Conservation (phyloP, 768 basidiomycete species). For the Boletus barrowsii region DNA sequence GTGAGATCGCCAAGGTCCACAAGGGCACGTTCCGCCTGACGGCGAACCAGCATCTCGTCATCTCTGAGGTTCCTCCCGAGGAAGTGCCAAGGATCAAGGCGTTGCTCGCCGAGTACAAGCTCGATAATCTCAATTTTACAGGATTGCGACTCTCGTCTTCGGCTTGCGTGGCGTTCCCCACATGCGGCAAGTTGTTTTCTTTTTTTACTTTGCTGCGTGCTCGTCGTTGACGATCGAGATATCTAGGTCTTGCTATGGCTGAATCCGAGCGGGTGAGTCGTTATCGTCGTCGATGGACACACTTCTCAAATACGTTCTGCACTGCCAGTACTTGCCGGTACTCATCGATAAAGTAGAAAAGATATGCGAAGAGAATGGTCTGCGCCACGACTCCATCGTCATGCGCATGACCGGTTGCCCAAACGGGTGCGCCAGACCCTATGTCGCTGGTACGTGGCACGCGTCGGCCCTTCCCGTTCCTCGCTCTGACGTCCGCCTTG, state of each 20-base stretch:
- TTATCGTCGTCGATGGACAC: neutral
- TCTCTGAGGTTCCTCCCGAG: slow-evolving; percentile 75
- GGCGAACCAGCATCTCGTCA: slow-evolving; percentile 89
- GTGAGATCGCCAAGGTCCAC: slow-evolving; percentile 91
- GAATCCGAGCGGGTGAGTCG: slow-evolving; percentile 63
- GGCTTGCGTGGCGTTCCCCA: slow-evolving; percentile 97
- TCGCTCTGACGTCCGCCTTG: neutral
- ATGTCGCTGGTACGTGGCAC: slow-evolving; percentile 66
- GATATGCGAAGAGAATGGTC: slow-evolving; percentile 89
- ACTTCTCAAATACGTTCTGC: slow-evolving; percentile 38
- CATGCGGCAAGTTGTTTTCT: slow-evolving; percentile 58
- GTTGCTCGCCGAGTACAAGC: slow-evolving; percentile 78
- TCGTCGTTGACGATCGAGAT: neutral
- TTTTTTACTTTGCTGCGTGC: too few species aligned
- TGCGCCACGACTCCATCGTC: slow-evolving; percentile 91
- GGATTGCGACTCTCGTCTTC: slow-evolving; percentile 85
- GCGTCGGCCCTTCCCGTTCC: neutral
- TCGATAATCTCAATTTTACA: slow-evolving; percentile 80
- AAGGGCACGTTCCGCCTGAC: slow-evolving; percentile 93
- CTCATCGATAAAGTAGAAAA: slow-evolving; percentile 93
- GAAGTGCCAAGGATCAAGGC: slow-evolving; percentile 76
- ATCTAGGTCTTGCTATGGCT: slow-evolving; percentile 68
- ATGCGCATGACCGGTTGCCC: slow-evolving; percentile 99
- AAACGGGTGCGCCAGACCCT: slow-evolving; percentile 91
- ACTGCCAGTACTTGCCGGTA: slow-evolving; percentile 76